Percentiles rank a stretch among this genome's conserved stretches.
phyloP scores from a whole-genome alignment of 2,329 filamentous ascomycete genomes.

The Paraphoma sp. region DNA sequence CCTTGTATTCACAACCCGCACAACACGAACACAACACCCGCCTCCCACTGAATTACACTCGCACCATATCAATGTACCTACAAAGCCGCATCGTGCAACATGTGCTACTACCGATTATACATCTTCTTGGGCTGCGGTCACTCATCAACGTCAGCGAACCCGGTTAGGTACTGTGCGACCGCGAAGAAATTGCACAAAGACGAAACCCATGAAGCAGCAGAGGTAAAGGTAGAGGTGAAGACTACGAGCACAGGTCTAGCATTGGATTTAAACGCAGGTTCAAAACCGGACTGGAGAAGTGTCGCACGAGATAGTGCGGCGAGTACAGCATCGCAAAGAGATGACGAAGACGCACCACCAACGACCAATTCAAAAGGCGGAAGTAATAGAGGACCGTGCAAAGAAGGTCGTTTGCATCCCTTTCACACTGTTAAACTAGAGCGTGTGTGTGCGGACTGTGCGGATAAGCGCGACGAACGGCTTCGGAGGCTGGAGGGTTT shows the following conservation, averaged over 20 bases:
- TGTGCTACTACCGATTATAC: constrained; percentile 54
- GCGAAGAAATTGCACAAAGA: not conserved
- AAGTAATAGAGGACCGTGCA: constrained; percentile 1
- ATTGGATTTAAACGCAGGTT: not conserved
- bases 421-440: constrained; percentile 16
- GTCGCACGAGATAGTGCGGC: not conserved
- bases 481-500: constrained; percentile 1
- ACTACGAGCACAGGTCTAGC: not conserved
- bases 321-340: not conserved
- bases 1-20: not conserved
- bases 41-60: not conserved
- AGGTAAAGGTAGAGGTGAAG: not conserved
- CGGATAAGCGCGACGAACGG: constrained; percentile 8
- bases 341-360: no score
- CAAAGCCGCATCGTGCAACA: constrained; percentile 17
- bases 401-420: constrained; percentile 12
- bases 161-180: constrained; percentile 43
- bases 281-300: not conserved
- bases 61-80: not conserved
- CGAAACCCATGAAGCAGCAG: not conserved
- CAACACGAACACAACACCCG: not conserved
- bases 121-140: constrained; percentile 54
- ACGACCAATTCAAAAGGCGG: no score
- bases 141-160: constrained; percentile 40
- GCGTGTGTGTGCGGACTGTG: constrained; percentile 13